A percentile compares a stretch with the other conserved stretches of the same genome.
Conservation (phyloP, 148 eudicot species). For the Fagopyrum homotropicum region DNA sequence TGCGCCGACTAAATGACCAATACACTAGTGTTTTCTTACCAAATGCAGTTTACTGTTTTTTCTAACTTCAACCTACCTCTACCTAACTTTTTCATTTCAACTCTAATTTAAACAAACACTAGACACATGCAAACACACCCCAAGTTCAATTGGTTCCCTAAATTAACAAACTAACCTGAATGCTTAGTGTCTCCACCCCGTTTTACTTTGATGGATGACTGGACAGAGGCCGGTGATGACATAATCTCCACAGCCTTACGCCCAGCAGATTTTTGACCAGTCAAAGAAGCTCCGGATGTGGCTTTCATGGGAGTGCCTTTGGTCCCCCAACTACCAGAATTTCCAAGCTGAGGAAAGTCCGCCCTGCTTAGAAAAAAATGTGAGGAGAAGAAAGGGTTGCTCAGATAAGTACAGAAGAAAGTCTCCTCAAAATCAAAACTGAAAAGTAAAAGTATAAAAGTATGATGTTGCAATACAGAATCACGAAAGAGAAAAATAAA, state of each 20-base stretch:
- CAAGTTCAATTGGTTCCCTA: background rate
- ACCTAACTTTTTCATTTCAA: too few relatives aligned
- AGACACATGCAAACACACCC: background rate
- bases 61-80: too few relatives aligned
- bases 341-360: conserved; percentile 67
- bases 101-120: too few relatives aligned
- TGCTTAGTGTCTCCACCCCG: conserved; percentile 44
- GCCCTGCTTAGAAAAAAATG: conserved; percentile 32
- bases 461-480: background rate
- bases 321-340: conserved; percentile 47
- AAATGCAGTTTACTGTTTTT: too few relatives aligned
- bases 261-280: conserved; percentile 47
- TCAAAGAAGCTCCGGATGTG: conserved; percentile 33
- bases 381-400: background rate
- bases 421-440: background rate
- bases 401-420: background rate
- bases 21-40: too few relatives aligned
- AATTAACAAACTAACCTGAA: conserved; percentile 42
- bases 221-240: conserved; percentile 45
- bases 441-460: too few relatives aligned
- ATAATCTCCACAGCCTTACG: conserved; percentile 36
- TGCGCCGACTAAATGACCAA: too few relatives aligned
- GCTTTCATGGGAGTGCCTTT: conserved; percentile 62
- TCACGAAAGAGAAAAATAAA: background rate
- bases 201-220: conserved; percentile 52